Base-by-base conservation (phyloP, 2,329 filamentous ascomycete genomes). In the Sarocladium oryzae region DNA sequence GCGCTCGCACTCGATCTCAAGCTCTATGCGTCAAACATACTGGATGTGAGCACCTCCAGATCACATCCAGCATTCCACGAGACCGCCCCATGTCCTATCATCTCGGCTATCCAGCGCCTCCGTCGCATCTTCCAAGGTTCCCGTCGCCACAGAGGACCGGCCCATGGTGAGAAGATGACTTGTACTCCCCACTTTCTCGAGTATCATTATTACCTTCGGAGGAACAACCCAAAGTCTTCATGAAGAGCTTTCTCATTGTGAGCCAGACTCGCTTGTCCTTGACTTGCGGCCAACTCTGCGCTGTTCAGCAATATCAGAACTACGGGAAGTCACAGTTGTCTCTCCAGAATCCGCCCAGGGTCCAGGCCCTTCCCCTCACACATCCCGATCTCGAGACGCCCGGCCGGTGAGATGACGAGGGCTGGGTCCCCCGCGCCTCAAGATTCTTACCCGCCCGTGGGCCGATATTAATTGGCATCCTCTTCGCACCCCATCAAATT, bases 391-490 rank as follows among this genome's bases (percentile, higher is more conserved):
- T n/a, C 21, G 18, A 21, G 36, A 4, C 18, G 18, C 7, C 36
- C 18, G 6, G 16, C 11, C 21, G 18, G 21, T n/a, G 16, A 21
- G 7, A 45, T 30, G 21, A 45, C 40, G 40, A 45, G 40, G 40
- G 8, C 11, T 18, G 15, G 24, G 21, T n/a, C 37, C 40, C 21
- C 40, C 9, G 40, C 40, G 40, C 40, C 20, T 28, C 10, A 15
- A 9, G 13, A n/a, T 20, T 45, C 40, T 26, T 5, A 4, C 24
- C 24, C 40, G 23, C 40, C 21, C 40, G 40, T 26, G 20, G 7
- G 13, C 37, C 40, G 40, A 45, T 26, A 45, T 45, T 45, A 28
- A 45, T 45, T 45, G 21, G 15, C 40, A 20, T 21, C 40, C 40
- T 9, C 11, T 45, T 28, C 23, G 23, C 21, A 11, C 8, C 10